A percentile compares a stretch with the other conserved stretches of the same genome.
Evolutionary conservation across 2,329 filamentous ascomycete genomes (phyloP).

Genomic region (Verticillium isaacii): DNA sequence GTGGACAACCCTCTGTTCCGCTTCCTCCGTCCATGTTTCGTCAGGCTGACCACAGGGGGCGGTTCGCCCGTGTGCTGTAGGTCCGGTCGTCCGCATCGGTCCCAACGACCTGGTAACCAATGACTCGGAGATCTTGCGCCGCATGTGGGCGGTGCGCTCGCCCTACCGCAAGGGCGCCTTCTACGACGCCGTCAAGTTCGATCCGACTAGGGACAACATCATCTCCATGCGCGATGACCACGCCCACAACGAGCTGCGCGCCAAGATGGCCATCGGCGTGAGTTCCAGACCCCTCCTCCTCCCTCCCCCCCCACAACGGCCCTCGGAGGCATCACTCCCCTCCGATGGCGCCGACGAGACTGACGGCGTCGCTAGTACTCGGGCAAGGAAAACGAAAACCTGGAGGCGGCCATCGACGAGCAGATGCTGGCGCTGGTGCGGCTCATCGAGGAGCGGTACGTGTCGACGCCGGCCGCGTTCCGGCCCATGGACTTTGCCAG

Average conservation of each 20-base stretch:
- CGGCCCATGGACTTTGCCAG: slow-evolving; percentile 42
- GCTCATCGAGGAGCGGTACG: slow-evolving; percentile 42
- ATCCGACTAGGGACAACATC: slow-evolving; percentile 25
- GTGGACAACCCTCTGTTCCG: neutral
- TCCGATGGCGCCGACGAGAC: neutral
- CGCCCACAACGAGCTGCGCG: slow-evolving; percentile 35
- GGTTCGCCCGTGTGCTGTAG: slow-evolving; percentile 11
- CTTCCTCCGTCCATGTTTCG: slow-evolving; percentile 3
- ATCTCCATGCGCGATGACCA: slow-evolving; percentile 27
- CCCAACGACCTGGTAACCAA: slow-evolving; percentile 28
- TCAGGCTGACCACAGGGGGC: slow-evolving; percentile 11
- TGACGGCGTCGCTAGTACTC: slow-evolving; percentile 33
- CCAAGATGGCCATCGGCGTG: slow-evolving; percentile 43
- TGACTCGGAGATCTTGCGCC: slow-evolving; percentile 25
- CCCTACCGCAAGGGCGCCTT: slow-evolving; percentile 23
- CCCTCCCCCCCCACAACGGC: neutral
- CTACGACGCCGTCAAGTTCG: slow-evolving; percentile 33
- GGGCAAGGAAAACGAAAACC: slow-evolving; percentile 45
- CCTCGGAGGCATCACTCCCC: slow-evolving; percentile 4
- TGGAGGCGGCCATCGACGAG: slow-evolving; percentile 45
- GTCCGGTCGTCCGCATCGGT: slow-evolving; percentile 28
- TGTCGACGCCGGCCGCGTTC: slow-evolving; percentile 23
- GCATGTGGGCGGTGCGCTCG: slow-evolving; percentile 27
- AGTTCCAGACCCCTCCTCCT: slow-evolving; percentile 2
- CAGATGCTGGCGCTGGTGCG: slow-evolving; percentile 39